Base-by-base conservation (phyloP, 2,329 filamentous ascomycete species). In the Neonectria ditissima region DNA sequence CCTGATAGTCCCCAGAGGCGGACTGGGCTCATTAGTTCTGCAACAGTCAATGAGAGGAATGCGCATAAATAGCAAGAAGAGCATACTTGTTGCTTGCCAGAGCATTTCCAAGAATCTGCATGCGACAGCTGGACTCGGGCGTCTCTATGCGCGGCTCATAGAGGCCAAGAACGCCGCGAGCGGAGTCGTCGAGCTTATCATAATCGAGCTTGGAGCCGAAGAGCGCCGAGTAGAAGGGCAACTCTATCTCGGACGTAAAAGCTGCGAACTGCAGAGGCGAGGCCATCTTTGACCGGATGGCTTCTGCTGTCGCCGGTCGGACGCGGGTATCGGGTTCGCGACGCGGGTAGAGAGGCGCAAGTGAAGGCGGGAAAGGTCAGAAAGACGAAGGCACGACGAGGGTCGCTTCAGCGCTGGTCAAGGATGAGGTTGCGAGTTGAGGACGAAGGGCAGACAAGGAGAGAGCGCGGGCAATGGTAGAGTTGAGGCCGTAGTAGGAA, bases 121-220 rank as follows among this genome's bases (percentile, higher is more conserved):
- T 94, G 75, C 91, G 92, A 78, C 92, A 93, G 70, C 92, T 96
- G 58, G 91, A 86, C 71, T 91, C 90, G 0, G 92, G 89, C 41
- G 89, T 81, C 71, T 93, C 91, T 44, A 89, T 83, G 45, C 91
- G 91, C 69, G 96, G 89, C 80, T 97, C 93, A 78, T 99, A 99
- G 45, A 97, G 81, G 4, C 96, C 96, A 30, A 97, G 85, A 3
- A 98, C 86, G 64, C 91, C 90, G 47, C 95, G 92, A 24, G 94
- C 92, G 10, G 94, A 97, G 79, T 97, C 95, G 81, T 97, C 92
- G 55, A 99, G 92, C 81, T 94, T 97, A 82, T 97, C 96, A 86
- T 97, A 91, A 78, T 98, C 94, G 77, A 99, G 93, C 81, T 99
- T 99, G 69, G 91, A 92, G 6, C 91, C 89, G 63, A 97, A 96